These are phyloP conservation scores for Prinsepia uniflora DNA, from an alignment of 306 rosid genomes.

Conservation along the genomic window DNA sequence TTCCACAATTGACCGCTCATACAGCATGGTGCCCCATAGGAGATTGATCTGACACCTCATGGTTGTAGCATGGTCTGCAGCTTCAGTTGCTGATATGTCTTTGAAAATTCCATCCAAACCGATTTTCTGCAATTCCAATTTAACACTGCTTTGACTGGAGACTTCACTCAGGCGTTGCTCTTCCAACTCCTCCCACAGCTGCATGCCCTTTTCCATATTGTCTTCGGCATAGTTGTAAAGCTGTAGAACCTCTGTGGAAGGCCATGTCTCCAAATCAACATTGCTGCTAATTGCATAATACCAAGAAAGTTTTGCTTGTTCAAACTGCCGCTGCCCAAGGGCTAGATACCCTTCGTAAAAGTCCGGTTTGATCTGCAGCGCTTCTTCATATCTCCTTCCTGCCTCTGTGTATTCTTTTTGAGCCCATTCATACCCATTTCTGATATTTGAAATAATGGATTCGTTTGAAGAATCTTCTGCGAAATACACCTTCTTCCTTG, in stretches of 20 bases:
- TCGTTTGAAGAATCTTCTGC: constrained; percentile 55
- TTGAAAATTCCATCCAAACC: constrained; percentile 43
- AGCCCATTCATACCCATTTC: constrained; percentile 63
- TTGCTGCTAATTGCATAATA: constrained; percentile 56
- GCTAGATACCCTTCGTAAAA: constrained; percentile 82
- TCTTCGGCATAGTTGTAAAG: constrained; percentile 77
- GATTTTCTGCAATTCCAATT: constrained; percentile 39
- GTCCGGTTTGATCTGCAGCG: constrained; percentile 60
- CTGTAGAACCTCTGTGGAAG: constrained; percentile 53
- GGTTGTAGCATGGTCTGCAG: constrained; percentile 47
- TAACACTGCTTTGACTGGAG: constrained; percentile 38
- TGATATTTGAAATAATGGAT: constrained; percentile 39
- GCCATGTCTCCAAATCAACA: constrained; percentile 48
- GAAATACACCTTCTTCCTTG: constrained; percentile 68
- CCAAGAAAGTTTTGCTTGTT: constrained; percentile 83
- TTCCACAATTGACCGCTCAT: constrained; percentile 78
- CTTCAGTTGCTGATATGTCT: constrained; percentile 48
- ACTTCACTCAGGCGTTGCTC: constrained; percentile 30
- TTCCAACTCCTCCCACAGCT: constrained; percentile 66
- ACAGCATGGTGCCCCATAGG: constrained; percentile 85
- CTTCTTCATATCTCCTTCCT: constrained; percentile 76
- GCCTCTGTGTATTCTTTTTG: constrained; percentile 57
- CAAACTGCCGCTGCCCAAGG: constrained; percentile 73
- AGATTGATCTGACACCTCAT: constrained; percentile 79
- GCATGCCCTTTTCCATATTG: constrained; percentile 81